Evolutionary conservation across 1,284 basidiomycete genomes (phyloP).

Genomic region (Flammula alnicola): DNA sequence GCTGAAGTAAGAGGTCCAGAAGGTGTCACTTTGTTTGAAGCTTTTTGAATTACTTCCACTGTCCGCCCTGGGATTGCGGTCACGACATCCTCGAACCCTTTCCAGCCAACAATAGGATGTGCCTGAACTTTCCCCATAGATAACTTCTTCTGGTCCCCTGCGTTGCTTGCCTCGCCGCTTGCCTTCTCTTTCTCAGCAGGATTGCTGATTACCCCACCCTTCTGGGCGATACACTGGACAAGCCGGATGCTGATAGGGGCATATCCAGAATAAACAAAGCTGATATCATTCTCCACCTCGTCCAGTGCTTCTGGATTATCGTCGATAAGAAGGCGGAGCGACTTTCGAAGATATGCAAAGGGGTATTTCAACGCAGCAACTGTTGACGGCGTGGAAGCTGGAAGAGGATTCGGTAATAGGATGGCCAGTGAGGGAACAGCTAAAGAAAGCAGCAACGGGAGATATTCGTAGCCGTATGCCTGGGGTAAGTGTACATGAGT

Average conservation of each 20-base stretch:
- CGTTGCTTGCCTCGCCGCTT: constrained; percentile 41
- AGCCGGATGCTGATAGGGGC: constrained; percentile 92
- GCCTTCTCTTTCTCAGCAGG: constrained; percentile 62
- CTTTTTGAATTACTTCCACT: constrained; percentile 78
- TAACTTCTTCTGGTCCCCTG: constrained; percentile 41
- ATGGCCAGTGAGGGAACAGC: constrained; percentile 72
- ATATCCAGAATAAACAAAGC: constrained; percentile 96
- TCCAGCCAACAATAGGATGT: constrained; percentile 94
- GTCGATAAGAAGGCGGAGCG: constrained; percentile 91
- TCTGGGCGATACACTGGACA: constrained; percentile 91
- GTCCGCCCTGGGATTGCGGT: constrained; percentile 83
- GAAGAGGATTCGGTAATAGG: constrained; percentile 67
- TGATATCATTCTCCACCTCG: constrained; percentile 90
- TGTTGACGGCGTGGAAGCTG: constrained; percentile 50
- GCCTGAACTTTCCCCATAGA: constrained; percentile 65
- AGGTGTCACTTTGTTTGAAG: constrained; percentile 38
- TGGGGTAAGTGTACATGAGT: constrained; percentile 37
- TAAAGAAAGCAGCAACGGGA: constrained; percentile 86
- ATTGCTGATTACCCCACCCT: constrained; percentile 84
- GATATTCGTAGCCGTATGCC: constrained; percentile 91
- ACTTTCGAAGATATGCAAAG: constrained; percentile 78
- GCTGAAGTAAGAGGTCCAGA: constrained; percentile 27
- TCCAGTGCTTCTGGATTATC: constrained; percentile 79
- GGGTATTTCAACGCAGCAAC: constrained; percentile 60
- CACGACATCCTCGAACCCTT: constrained; percentile 92